Conservation (phyloP, 2,329 filamentous ascomycete genomes). For the Microdochium bolleyi region DNA sequence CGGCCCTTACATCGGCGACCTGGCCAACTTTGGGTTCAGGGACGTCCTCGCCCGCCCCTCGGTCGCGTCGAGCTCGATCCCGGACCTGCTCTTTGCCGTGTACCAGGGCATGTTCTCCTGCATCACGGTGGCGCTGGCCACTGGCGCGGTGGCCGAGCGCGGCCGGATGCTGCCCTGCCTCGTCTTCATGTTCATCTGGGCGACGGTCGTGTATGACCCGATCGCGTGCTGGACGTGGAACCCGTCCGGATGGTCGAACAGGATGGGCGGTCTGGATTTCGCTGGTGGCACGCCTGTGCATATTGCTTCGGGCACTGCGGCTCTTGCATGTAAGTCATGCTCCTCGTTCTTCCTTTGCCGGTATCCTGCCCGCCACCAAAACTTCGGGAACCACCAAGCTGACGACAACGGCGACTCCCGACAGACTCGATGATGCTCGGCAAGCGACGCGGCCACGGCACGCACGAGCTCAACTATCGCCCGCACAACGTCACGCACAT, state of each 20-base stretch:
- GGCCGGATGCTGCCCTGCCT: conserved; percentile 83
- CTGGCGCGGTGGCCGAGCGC: conserved; percentile 78
- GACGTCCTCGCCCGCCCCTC: conserved; percentile 70
- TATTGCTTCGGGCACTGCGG: conserved; percentile 74
- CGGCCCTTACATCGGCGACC: conserved; percentile 67
- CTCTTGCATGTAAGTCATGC: conserved; percentile 54
- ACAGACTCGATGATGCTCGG: conserved; percentile 77
- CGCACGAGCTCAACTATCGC: conserved; percentile 82
- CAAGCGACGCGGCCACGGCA: conserved; percentile 76
- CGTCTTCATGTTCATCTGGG: conserved; percentile 90
- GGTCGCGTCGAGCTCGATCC: conserved; percentile 64
- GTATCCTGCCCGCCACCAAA: neutral
- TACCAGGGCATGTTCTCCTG: conserved; percentile 86
- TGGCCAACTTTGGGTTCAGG: conserved; percentile 72
- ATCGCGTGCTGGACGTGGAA: conserved; percentile 98
- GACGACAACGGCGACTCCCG: neutral
- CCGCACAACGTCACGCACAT: conserved; percentile 92
- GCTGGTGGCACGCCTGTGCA: conserved; percentile 88
- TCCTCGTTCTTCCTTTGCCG: neutral
- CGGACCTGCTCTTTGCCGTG: conserved; percentile 77
- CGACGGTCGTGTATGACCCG: conserved; percentile 82
- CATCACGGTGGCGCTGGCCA: conserved; percentile 78
- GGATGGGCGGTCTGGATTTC: conserved; percentile 78
- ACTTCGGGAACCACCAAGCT: conserved; percentile 1
- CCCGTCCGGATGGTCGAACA: conserved; percentile 67